These are phyloP conservation scores for Calonectria hongkongensis DNA, from an alignment of 2,329 filamentous ascomycete genomes.

Conservation along the genomic window DNA sequence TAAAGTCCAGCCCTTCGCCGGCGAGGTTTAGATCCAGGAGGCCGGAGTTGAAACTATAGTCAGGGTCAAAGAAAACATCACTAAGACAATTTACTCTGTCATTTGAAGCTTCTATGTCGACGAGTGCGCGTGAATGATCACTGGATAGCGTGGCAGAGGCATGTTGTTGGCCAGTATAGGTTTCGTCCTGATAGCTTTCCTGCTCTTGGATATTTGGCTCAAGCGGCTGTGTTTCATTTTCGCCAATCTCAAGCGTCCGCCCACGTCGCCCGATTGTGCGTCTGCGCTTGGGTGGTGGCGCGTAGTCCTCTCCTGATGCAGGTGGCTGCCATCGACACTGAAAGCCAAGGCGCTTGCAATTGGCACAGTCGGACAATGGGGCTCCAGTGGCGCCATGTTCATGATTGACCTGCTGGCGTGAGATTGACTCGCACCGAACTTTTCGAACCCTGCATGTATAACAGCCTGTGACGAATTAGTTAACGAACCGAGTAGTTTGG, in stretches of 20 bases:
- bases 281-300: constrained; percentile 41
- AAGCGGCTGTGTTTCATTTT: background rate
- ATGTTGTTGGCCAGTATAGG: background rate
- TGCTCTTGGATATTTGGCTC: background rate
- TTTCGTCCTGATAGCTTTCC: background rate
- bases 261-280: constrained; percentile 30
- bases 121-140: background rate
- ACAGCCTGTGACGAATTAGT: constrained; percentile 25
- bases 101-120: background rate
- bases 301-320: constrained; percentile 37
- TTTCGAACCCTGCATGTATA: constrained; percentile 35
- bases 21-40: constrained; percentile 37
- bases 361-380: constrained; percentile 28
- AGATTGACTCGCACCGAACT: constrained; percentile 24
- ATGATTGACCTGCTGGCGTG: background rate
- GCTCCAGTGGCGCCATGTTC: background rate
- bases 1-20: constrained; percentile 43
- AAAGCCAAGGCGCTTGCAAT: constrained; percentile 45
- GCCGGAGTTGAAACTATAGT: constrained; percentile 32
- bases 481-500: background rate
- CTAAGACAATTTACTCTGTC: background rate
- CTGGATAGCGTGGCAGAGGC: background rate
- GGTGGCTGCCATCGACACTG: constrained; percentile 43
- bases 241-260: background rate
- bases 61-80: constrained; percentile 16